These are phyloP conservation scores for Calocera cornea DNA, from an alignment of 768 basidiomycete species.

Conservation along the genomic window DNA sequence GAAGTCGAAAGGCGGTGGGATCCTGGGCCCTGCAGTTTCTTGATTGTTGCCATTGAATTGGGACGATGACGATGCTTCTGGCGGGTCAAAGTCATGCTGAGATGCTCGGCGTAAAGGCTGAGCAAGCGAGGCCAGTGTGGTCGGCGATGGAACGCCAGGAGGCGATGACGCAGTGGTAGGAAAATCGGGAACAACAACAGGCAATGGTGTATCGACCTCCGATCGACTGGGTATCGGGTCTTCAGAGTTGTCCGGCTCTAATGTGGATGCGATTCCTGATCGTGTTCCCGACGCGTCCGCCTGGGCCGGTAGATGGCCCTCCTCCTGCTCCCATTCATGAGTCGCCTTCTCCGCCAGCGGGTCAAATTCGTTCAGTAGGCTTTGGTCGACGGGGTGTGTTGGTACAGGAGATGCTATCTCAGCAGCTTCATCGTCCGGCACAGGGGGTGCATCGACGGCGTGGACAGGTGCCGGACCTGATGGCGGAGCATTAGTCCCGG, in stretches of 20 bases:
- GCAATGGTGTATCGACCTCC: neutral
- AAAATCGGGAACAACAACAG: neutral
- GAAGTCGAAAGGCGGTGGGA: conserved; percentile 55
- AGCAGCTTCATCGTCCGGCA: neutral
- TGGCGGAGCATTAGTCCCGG: neutral
- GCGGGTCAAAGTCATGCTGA: neutral
- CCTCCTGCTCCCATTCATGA: neutral
- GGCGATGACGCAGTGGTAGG: neutral
- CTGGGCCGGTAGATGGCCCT: neutral
- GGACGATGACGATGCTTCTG: neutral
- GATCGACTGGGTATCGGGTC: neutral
- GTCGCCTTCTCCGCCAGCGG: neutral
- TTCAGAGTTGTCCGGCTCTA: neutral
- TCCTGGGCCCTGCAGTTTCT: neutral
- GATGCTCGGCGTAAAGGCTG: neutral
- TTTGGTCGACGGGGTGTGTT: neutral
- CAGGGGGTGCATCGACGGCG: neutral
- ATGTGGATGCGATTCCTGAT: neutral
- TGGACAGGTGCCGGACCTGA: neutral
- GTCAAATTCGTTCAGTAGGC: neutral
- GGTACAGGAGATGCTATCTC: neutral
- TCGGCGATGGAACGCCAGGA: neutral
- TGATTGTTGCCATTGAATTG: neutral
- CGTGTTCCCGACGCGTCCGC: neutral
- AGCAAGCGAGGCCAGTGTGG: neutral